phyloP scores from a whole-genome alignment of 2,329 filamentous ascomycete genomes.

The Aaosphaeria pasadenensis region DNA sequence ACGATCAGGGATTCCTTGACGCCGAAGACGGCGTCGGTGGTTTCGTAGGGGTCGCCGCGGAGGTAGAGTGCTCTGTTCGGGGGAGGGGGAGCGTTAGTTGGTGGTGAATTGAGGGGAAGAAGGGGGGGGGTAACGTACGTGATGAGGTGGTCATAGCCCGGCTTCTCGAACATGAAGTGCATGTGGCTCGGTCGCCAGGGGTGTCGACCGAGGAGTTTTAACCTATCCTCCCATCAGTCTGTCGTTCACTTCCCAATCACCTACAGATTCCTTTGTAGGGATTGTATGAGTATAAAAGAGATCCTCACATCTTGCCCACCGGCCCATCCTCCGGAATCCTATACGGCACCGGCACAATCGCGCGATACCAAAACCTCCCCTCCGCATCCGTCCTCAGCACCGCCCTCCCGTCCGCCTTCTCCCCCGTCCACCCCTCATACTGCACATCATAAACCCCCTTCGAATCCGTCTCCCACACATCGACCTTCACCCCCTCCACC shows the following conservation, averaged over 20 bases:
- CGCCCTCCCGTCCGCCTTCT: constrained; percentile 68
- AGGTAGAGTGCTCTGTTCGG: constrained; percentile 67
- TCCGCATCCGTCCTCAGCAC: constrained; percentile 67
- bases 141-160: constrained; percentile 65
- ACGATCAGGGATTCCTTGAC: constrained; percentile 73
- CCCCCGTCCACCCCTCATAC: constrained; percentile 54
- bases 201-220: constrained; percentile 27
- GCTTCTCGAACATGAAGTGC: constrained; percentile 63
- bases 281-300: neutral
- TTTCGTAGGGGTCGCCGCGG: constrained; percentile 76
- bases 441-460: constrained; percentile 83
- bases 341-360: constrained; percentile 81
- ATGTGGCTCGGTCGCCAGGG: constrained; percentile 38
- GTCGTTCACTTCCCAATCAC: neutral
- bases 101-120: neutral
- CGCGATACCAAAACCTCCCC: constrained; percentile 81
- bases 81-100: neutral
- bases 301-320: constrained; percentile 50
- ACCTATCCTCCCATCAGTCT: neutral
- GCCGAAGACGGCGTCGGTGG: constrained; percentile 80
- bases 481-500: constrained; percentile 65
- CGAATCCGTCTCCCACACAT: constrained; percentile 83
- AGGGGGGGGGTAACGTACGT: constrained; percentile 58
- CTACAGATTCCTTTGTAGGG: too few relatives aligned
- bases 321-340: constrained; percentile 77